Base-by-base conservation (phyloP, 2,329 filamentous ascomycete species). In the Hymenoscyphus repandus region DNA sequence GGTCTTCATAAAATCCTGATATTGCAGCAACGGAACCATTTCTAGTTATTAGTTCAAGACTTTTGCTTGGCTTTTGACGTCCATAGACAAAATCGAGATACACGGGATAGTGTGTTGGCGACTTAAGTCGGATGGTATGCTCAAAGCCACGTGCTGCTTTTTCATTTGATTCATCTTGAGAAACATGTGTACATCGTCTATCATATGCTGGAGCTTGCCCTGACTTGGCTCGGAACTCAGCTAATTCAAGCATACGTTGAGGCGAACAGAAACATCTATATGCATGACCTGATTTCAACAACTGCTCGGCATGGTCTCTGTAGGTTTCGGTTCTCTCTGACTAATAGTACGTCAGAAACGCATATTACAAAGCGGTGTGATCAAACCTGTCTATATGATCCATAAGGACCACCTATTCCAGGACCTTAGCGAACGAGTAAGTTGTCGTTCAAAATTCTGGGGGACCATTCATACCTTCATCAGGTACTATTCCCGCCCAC, bases 221-320 rank as follows among this genome's bases (percentile, higher is more conserved):
- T 5, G 74, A 69, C 41, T 79, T 73, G 60, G 83, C 82, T 53
- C 80, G 78, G 55, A 80, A 74, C 58, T 78, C 75, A 50, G 84
- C 87, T 57, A 88, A 79, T 6, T 74, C 70, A 52, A 88, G 79
- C 3, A 95, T 75, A 30, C 86, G 80, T 51, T 88, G 79, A 0
- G 84, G 69, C 0, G 82, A 82, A 70, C 93, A 99, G 73, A 99
- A 99, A 69, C 93, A 99, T 55, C 92, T 83, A 68, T 97, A 99
- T 6, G 90, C 93, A 53, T 85, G 79, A 9, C 84, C 88, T 6
- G 77, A 75, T 4, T 82, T 69, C 3, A 99, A 68, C 11, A 99
- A 75, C 11, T 78, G 70, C 38, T 86, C 68, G 6, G 86, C 84
- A 64, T 96, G 82, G 50, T 82, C 68, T 56, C 77, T 75, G 67